These are phyloP conservation scores for Camillea tinctor DNA, from an alignment of 2,329 filamentous ascomycete species.

Conservation along the genomic window DNA sequence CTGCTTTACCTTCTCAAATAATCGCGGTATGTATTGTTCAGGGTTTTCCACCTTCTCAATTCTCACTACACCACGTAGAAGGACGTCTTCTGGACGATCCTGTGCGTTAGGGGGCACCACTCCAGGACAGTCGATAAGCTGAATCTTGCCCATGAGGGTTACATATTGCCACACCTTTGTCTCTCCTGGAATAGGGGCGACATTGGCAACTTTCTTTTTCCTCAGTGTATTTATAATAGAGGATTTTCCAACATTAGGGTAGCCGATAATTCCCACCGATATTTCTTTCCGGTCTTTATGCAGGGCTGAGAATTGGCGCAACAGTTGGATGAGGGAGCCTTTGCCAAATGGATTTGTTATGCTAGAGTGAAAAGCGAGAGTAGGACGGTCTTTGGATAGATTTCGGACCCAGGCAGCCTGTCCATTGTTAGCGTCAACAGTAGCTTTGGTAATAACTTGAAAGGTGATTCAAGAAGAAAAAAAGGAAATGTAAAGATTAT, in stretches of 20 bases:
- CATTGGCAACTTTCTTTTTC: slow-evolving; percentile 90
- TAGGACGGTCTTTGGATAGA: slow-evolving; percentile 88
- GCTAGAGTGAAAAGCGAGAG: slow-evolving; percentile 88
- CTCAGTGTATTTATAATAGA: slow-evolving; percentile 95
- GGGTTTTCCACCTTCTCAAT: slow-evolving; percentile 97
- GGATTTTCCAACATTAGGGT: slow-evolving; percentile 94
- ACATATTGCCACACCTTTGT: slow-evolving; percentile 99
- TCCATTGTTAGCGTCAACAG: slow-evolving; percentile 36
- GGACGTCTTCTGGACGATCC: slow-evolving; percentile 82
- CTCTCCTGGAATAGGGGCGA: slow-evolving; percentile 92
- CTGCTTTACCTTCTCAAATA: slow-evolving; percentile 76
- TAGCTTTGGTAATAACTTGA: slow-evolving; percentile 12
- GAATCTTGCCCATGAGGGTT: slow-evolving; percentile 87
- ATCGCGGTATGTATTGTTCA: slow-evolving; percentile 88
- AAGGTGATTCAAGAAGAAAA: slow-evolving; percentile 27
- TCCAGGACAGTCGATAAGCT: slow-evolving; percentile 94
- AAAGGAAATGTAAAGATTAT: slow-evolving; percentile 60
- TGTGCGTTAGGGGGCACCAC: slow-evolving; percentile 86
- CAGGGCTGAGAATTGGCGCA: slow-evolving; percentile 88
- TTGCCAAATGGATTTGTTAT: slow-evolving; percentile 98
- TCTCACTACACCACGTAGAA: slow-evolving; percentile 86
- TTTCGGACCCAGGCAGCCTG: slow-evolving; percentile 86
- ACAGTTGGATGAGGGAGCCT: slow-evolving; percentile 85
- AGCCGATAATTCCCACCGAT: slow-evolving; percentile 80
- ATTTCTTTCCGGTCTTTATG: slow-evolving; percentile 93